Conservation (phyloP, 352 stramenopile genomes). For the Pythium angustatum region DNA sequence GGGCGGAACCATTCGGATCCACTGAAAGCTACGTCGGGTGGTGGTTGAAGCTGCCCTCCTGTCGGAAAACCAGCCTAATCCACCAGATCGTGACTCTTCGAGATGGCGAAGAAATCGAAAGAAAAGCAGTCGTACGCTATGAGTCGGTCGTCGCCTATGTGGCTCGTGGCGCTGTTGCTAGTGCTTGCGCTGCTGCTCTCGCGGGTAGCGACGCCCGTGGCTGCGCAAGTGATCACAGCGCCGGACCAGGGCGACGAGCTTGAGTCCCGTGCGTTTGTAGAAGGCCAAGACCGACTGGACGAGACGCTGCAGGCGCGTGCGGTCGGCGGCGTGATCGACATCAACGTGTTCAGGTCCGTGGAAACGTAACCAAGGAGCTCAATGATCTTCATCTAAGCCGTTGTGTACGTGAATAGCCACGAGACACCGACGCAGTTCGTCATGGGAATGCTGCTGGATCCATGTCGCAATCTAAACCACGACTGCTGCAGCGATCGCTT, state of each 20-base stretch:
- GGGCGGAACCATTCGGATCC: too few species aligned
- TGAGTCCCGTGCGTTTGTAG: conserved; percentile 49
- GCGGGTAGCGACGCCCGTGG: neutral
- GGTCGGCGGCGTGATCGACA: conserved; percentile 50
- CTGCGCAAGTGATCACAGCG: conserved; percentile 57
- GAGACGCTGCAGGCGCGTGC: conserved; percentile 44
- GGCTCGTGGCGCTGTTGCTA: neutral
- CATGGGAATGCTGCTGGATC: conserved; percentile 83
- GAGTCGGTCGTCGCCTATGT: neutral
- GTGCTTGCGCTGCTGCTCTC: neutral
- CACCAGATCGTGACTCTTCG: too few species aligned
- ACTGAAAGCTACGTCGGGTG: too few species aligned
- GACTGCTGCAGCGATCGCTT: conserved; percentile 84
- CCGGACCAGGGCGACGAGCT: conserved; percentile 72
- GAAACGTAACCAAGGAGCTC: too few species aligned
- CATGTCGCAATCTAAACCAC: conserved; percentile 51
- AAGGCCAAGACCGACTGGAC: conserved; percentile 45
- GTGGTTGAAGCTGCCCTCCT: too few species aligned
- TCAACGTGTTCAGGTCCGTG: conserved; percentile 54
- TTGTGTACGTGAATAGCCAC: conserved; percentile 34
- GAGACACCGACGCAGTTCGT: conserved; percentile 59
- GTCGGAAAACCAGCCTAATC: too few species aligned
- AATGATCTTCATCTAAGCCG: neutral
- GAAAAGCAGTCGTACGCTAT: neutral
- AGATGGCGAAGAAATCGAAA: neutral